These are phyloP conservation scores for Lolium perenne DNA, from an alignment of 176 grass and related monocot species.

Conservation along the genomic window DNA sequence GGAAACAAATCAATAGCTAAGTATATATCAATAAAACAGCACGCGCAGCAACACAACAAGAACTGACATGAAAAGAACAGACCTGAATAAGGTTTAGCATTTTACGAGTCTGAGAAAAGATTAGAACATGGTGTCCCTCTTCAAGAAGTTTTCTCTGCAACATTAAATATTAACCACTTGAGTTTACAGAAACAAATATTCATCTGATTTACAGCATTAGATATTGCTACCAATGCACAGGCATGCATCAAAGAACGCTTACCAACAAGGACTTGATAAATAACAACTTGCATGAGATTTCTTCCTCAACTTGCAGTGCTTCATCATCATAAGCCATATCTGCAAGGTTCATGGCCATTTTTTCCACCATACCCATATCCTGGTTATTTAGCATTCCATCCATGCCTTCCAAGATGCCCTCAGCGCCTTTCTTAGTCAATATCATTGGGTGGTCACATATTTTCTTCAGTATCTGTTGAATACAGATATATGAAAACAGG, in stretches of 20 bases:
- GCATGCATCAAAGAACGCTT: slow-evolving; percentile 43
- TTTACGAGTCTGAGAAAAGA: slow-evolving; percentile 95
- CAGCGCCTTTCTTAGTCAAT: slow-evolving; percentile 91
- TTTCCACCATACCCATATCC: slow-evolving; percentile 76
- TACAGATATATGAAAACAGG: neutral
- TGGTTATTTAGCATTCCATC: slow-evolving; percentile 69
- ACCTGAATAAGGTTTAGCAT: slow-evolving; percentile 98
- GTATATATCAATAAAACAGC: slow-evolving; percentile 24
- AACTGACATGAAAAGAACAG: slow-evolving; percentile 27
- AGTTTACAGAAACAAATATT: slow-evolving; percentile 35
- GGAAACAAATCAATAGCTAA: neutral
- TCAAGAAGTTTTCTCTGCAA: slow-evolving; percentile 76
- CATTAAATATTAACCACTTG: slow-evolving; percentile 38
- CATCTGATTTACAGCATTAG: neutral
- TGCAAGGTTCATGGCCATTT: slow-evolving; percentile 86
- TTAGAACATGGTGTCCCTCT: slow-evolving; percentile 79
- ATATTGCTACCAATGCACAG: slow-evolving; percentile 15
- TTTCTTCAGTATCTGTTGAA: slow-evolving; percentile 91
- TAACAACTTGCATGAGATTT: slow-evolving; percentile 87
- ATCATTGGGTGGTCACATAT: slow-evolving; percentile 96
- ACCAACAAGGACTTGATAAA: slow-evolving; percentile 93
- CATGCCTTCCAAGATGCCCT: slow-evolving; percentile 90
- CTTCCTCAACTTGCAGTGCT: slow-evolving; percentile 57
- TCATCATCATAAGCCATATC: slow-evolving; percentile 67
- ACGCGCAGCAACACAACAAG: neutral